Base-by-base conservation (phyloP, 2,329 filamentous ascomycete genomes). In the Penicillium sp. region DNA sequence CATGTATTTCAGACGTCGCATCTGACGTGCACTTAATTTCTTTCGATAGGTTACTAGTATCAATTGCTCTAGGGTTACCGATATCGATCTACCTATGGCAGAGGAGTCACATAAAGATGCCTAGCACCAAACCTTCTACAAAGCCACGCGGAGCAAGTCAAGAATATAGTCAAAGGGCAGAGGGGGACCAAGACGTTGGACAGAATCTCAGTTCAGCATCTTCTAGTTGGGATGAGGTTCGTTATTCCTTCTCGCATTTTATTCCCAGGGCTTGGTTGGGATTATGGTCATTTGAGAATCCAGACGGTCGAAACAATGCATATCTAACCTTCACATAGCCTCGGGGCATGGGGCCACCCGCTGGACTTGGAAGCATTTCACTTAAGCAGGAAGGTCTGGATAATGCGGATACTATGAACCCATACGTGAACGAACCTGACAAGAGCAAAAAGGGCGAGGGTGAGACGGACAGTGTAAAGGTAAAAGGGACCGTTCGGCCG, bases 371-470 rank as follows among this genome's bases (percentile, higher is more conserved):
- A 13, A 64, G 77, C 35, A 81, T 74, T 19, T 79, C 78, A 27
- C 76, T 73, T 50, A 84, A 85, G 71, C 81, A 86, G 70, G 73
- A 80, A 65, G 82, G 81, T 31, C 42, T 83, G 10, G 78, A 76
- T 46, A 85, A 82, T 65, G 75, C 75, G 12, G 77, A 83, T 50
- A 83, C 82, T 10, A 76, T 79, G 58, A 80, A 85, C 70, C 77
- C 79, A 43, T 74, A 77, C 61, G 71, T 75, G 59, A 71, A 75
- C 46, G 71, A 79, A 48, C 64, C 75, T 5, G 75, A 76, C 31
- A 82, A 81, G 74, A 82, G 78, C 69, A 80, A 79, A 69, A 86
- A 86, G 75, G 73, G 75, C 21, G 83, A 86, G 70, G 84, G 83
- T 27, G 71, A 74, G 48, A 79, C 79, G 38, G 83, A 86, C 49